Conservation (phyloP, 225 moss, liverwort and hornwort species). For the Sphagnum contortum region DNA sequence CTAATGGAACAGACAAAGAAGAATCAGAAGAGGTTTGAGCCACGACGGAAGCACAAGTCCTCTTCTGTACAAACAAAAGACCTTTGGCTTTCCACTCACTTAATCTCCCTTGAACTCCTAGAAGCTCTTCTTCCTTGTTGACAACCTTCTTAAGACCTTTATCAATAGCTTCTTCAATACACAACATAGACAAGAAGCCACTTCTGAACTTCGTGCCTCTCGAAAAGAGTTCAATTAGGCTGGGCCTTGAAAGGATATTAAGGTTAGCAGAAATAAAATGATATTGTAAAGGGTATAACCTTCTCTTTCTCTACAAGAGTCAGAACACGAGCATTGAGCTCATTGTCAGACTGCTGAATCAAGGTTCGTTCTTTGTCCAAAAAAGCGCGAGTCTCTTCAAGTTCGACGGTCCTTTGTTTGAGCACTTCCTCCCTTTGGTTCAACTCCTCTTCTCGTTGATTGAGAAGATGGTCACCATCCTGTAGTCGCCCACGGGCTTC, state of each 20-base stretch:
- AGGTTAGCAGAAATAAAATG: too few species aligned
- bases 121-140: too few species aligned
- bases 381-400: constrained; percentile 44
- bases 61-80: too few species aligned
- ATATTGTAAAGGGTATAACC: constrained; percentile 13
- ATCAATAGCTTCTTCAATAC: constrained; percentile 13
- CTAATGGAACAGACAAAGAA: too few species aligned
- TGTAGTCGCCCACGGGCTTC: constrained; percentile 81
- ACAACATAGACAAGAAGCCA: too few species aligned
- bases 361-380: constrained; percentile 56
- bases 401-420: constrained; percentile 40
- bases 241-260: too few species aligned
- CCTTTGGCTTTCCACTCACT: too few species aligned
- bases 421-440: constrained; percentile 49
- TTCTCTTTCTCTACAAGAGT: constrained; percentile 56
- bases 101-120: too few species aligned
- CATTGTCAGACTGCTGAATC: constrained; percentile 55
- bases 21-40: too few species aligned
- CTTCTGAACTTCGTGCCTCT: too few species aligned
- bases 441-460: constrained; percentile 65
- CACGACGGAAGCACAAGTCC: too few species aligned
- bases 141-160: not conserved
- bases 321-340: constrained; percentile 41
- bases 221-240: too few species aligned
- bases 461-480: constrained; percentile 86